These are phyloP conservation scores for Simmondsia chinensis DNA, from an alignment of 148 eudicot species.

Conservation along the genomic window DNA sequence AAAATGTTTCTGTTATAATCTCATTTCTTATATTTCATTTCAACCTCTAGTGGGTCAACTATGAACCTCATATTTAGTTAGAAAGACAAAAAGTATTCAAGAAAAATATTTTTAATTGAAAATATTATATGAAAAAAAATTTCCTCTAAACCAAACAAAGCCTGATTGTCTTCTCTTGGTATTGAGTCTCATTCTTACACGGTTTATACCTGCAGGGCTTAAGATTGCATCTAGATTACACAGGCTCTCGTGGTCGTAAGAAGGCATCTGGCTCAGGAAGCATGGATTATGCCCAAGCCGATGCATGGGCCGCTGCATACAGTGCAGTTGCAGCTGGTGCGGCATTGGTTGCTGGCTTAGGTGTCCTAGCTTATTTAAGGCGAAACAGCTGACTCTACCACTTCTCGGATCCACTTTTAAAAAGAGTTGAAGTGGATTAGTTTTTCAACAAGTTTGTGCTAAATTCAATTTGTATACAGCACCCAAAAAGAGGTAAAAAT, in stretches of 20 bases:
- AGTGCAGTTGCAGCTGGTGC: conserved; percentile 94
- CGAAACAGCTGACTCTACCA: conserved; percentile 27
- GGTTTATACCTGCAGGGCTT: conserved; percentile 44
- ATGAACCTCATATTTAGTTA: too few relatives aligned
- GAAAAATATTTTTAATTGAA: background rate
- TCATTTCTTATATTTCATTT: too few relatives aligned
- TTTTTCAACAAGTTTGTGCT: conserved; percentile 5
- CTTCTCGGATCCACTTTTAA: background rate
- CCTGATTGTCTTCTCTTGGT: background rate
- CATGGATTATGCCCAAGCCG: conserved; percentile 55
- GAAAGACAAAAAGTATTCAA: too few relatives aligned
- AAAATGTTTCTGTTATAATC: too few relatives aligned
- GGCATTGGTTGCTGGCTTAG: conserved; percentile 78
- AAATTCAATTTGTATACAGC: conserved; percentile 12
- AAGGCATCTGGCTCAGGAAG: conserved; percentile 33
- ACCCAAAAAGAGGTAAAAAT: background rate
- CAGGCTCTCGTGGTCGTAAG: conserved; percentile 31
- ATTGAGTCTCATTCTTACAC: background rate
- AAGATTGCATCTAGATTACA: conserved; percentile 59
- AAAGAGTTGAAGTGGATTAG: background rate
- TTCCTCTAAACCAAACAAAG: too few relatives aligned
- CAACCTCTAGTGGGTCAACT: too few relatives aligned
- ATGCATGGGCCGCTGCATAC: conserved; percentile 83
- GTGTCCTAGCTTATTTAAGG: conserved; percentile 69
- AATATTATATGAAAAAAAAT: too few relatives aligned